phyloP scores from a whole-genome alignment of 2,329 filamentous ascomycete genomes.

The Cladophialophora immunda region DNA sequence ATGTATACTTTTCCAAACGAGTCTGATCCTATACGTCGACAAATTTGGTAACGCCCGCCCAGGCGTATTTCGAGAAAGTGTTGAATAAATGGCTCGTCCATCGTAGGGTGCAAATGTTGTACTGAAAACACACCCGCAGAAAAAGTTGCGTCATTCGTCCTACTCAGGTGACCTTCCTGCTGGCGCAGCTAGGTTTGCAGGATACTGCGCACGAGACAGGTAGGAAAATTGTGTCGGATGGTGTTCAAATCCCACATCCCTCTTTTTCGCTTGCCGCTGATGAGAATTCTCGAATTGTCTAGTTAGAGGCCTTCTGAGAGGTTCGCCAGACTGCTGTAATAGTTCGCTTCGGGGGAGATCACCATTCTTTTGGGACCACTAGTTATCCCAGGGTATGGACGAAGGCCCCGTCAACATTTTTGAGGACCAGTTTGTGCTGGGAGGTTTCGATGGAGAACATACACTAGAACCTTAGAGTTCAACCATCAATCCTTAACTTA shows the following conservation, averaged over 20 bases:
- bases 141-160: too few relatives aligned
- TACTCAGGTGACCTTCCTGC: too few relatives aligned
- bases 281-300: neutral
- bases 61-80: neutral
- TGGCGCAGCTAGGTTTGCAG: conserved; percentile 6
- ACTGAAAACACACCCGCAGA: too few relatives aligned
- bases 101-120: neutral
- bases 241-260: conserved; percentile 4
- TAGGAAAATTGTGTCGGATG: conserved; percentile 2
- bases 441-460: too few relatives aligned
- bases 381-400: too few relatives aligned
- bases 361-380: too few relatives aligned
- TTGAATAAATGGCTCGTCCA: neutral
- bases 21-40: neutral
- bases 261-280: conserved; percentile 6
- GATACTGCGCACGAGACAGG: conserved; percentile 4
- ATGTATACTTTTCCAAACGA: conserved; percentile 2
- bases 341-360: too few relatives aligned
- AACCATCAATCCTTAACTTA: too few relatives aligned
- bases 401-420: too few relatives aligned
- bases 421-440: too few relatives aligned
- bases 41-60: neutral
- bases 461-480: too few relatives aligned
- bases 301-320: neutral
- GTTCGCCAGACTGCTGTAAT: too few relatives aligned